Conservation (phyloP, 176 grass and related monocot species). For the Musa troglodytarum region DNA sequence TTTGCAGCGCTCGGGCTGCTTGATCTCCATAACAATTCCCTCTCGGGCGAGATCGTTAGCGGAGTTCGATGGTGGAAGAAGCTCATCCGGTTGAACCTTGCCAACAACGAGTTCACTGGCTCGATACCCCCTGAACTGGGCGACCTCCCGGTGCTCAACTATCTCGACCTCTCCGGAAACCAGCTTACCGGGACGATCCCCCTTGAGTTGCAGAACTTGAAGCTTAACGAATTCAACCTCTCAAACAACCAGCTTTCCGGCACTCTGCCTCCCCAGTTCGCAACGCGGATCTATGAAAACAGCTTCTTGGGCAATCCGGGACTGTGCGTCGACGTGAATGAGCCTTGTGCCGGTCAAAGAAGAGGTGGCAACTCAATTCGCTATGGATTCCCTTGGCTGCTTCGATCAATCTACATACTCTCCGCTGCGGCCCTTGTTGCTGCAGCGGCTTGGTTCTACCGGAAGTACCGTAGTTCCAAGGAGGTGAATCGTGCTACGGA, state of each 20-base stretch:
- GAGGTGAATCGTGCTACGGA: not conserved
- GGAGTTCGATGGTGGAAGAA: constrained; percentile 6
- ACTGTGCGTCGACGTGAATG: not conserved
- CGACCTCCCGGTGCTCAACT: not conserved
- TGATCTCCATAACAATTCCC: constrained; percentile 13
- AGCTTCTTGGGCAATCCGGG: constrained; percentile 19
- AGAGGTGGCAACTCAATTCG: not conserved
- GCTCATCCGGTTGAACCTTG: constrained; percentile 15
- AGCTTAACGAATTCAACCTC: constrained; percentile 4
- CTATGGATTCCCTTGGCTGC: not conserved
- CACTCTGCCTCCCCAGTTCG: not conserved
- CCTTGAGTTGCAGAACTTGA: constrained; percentile 6
- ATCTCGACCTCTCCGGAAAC: constrained; percentile 1
- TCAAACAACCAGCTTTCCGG: constrained; percentile 17
- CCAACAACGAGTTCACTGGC: constrained; percentile 11
- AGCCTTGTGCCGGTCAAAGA: not conserved
- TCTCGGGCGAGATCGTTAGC: constrained; percentile 1
- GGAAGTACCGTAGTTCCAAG: not conserved
- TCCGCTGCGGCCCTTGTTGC: not conserved
- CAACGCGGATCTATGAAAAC: not conserved
- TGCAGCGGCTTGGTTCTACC: not conserved
- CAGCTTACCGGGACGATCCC: not conserved
- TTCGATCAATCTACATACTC: not conserved
- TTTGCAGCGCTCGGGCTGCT: not conserved
- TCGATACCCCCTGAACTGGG: not conserved